Evolutionary conservation across 2,329 filamentous ascomycete genomes (phyloP), one percentile per base, ranked within the genome.

Genomic region (Colletotrichum shisoi): DNA sequence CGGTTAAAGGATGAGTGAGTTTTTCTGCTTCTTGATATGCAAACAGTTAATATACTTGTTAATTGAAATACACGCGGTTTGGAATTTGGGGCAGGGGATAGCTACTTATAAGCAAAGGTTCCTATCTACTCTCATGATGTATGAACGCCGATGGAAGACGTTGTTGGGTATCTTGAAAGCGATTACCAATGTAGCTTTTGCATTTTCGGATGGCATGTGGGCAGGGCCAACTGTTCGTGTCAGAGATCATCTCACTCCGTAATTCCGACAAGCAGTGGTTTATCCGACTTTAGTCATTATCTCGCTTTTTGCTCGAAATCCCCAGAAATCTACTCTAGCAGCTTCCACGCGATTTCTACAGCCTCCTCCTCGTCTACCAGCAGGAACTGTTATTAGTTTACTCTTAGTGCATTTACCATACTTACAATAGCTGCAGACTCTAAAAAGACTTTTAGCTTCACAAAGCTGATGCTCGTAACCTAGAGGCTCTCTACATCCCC

Each of bases 321-420:
- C 31, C 31, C 9, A 8, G 2, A 34, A 9, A 34, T 34, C 8
- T 34, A 0, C 31, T 9, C 31, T 9, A 34, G 31, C 8, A 8
- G 9, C 31, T 34, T 34, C 31, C 7, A 34, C 31, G 31, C 31
- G 9, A 9, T 8, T 34, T 34, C 31, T 9, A 34, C 7, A 34
- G 1, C 7, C 5, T 21, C n/a, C 12, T 42, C 3, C 4, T 3
- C 7, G 4, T 15, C 13, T n/a, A 17, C 19, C 7, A 15, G 3
- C 6, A 56, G 12, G 8, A 24, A 27, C 19, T 4, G 12, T 37
- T 39, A 1, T 34, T 44, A 34, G 34, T 60, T n/a, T n/a, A n/a
- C n/a, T 46, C 53, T 60, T 60, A 60, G 46, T 60, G 46, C 52
- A 52, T n/a, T n/a, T n/a, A n/a, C n/a, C n/a, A n/a, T n/a, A n/a